Percentiles rank a stretch among this genome's conserved stretches.
Evolutionary conservation across 2,329 filamentous ascomycete genomes (phyloP).

Genomic region (Paraconiothyrium sp.): DNA sequence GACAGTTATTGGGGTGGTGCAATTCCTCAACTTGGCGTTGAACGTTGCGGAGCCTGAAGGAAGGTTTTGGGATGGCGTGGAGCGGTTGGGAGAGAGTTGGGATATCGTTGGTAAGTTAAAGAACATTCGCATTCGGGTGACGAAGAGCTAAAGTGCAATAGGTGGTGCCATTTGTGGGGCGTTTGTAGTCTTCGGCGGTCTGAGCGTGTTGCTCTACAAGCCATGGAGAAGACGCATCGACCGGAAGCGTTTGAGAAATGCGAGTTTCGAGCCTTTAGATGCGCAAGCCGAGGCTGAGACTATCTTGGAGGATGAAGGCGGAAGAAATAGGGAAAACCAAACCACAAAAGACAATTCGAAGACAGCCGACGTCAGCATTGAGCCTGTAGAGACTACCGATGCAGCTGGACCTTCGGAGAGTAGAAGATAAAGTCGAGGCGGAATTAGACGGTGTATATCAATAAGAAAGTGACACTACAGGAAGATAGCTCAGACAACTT

Average conservation of each 20-base stretch:
- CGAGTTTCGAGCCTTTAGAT: conserved; percentile 40
- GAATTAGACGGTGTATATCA: background rate
- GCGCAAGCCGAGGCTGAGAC: conserved; percentile 18
- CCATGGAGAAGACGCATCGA: conserved; percentile 77
- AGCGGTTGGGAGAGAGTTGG: conserved; percentile 55
- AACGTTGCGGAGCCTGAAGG: conserved; percentile 79
- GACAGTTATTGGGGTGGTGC: conserved; percentile 84
- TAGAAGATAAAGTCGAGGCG: background rate
- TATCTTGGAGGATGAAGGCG: background rate
- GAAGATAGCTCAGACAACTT: background rate
- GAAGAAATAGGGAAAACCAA: background rate
- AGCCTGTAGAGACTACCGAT: conserved; percentile 29
- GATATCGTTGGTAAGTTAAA: conserved; percentile 46
- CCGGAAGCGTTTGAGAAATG: conserved; percentile 37
- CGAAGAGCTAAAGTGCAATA: conserved; percentile 24
- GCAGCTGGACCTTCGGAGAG: conserved; percentile 16
- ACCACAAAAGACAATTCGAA: conserved; percentile 18
- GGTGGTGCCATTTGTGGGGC: conserved; percentile 81
- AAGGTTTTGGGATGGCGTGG: conserved; percentile 90
- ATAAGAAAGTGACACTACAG: background rate
- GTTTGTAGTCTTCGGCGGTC: conserved; percentile 79
- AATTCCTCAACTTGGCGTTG: conserved; percentile 80
- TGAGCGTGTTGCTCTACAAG: conserved; percentile 78
- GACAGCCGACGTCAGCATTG: conserved; percentile 23
- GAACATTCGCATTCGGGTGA: background rate